These are phyloP conservation scores for Porodaedalea pini DNA, from an alignment of 1,284 basidiomycete genomes.

Conservation along the genomic window DNA sequence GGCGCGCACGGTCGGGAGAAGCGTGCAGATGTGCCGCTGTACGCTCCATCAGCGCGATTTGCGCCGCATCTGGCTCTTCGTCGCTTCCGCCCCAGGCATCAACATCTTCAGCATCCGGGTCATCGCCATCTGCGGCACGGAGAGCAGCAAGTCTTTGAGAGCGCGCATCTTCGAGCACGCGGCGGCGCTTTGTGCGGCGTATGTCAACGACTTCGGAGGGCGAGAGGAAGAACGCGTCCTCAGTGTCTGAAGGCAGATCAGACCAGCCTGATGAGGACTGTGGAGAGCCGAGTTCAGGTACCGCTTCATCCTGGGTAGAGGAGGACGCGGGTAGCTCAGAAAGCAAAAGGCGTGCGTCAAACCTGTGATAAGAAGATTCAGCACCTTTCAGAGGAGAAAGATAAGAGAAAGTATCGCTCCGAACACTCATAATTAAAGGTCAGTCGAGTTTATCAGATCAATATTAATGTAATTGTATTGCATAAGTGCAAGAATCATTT, in stretches of 20 bases:
- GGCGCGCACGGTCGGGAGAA: slow-evolving; percentile 70
- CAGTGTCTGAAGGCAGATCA: slow-evolving; percentile 76
- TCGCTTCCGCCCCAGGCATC: slow-evolving; percentile 67
- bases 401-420: slow-evolving; percentile 19
- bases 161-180: slow-evolving; percentile 54
- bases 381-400: slow-evolving; percentile 10
- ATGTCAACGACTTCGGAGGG: slow-evolving; percentile 65
- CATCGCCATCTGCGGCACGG: slow-evolving; percentile 40
- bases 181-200: slow-evolving; percentile 59
- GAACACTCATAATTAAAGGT: slow-evolving; percentile 10
- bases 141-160: slow-evolving; percentile 64
- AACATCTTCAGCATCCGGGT: slow-evolving; percentile 30
- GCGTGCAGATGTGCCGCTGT: slow-evolving; percentile 65
- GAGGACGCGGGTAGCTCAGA: slow-evolving; percentile 38
- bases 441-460: background rate
- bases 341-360: slow-evolving; percentile 74
- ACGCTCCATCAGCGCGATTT: slow-evolving; percentile 67
- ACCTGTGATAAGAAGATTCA: slow-evolving; percentile 44
- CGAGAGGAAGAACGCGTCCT: slow-evolving; percentile 77
- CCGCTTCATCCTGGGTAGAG: slow-evolving; percentile 22
- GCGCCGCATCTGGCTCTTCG: slow-evolving; percentile 71
- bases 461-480: background rate
- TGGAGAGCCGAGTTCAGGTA: slow-evolving; percentile 20
- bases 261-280: slow-evolving; percentile 68
- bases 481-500: background rate